Percentiles rank a stretch among this genome's conserved stretches.
Conservation (phyloP, 768 basidiomycete genomes). For the Tricholoma flavovirens region DNA sequence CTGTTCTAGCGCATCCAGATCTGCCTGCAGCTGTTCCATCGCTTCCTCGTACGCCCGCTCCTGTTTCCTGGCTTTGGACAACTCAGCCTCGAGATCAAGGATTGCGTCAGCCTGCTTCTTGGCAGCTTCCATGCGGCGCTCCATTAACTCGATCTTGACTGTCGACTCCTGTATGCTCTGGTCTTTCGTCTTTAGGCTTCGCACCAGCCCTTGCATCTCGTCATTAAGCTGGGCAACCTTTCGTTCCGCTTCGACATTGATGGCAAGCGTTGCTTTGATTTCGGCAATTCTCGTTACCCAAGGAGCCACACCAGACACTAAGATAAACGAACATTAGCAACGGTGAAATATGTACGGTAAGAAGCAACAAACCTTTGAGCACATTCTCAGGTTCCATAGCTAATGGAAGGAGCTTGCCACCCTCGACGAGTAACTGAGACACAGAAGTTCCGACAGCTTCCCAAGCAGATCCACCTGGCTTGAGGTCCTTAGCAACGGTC, state of each 20-base stretch:
- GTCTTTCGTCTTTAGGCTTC: slow-evolving; percentile 83
- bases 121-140: slow-evolving; percentile 83
- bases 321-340: slow-evolving; percentile 1
- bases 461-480: slow-evolving; percentile 68
- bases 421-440: slow-evolving; percentile 63
- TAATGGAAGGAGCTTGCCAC: slow-evolving; percentile 61
- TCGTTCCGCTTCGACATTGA: slow-evolving; percentile 90
- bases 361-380: slow-evolving; percentile 56
- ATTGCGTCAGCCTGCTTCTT: slow-evolving; percentile 89
- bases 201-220: slow-evolving; percentile 82
- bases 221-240: slow-evolving; percentile 82
- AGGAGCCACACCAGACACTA: slow-evolving; percentile 73
- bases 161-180: slow-evolving; percentile 82
- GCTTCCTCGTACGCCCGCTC: slow-evolving; percentile 90
- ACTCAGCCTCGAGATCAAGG: slow-evolving; percentile 71
- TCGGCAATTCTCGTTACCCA: slow-evolving; percentile 82
- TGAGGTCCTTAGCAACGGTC: slow-evolving; percentile 63
- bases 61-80: slow-evolving; percentile 79
- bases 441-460: slow-evolving; percentile 70
- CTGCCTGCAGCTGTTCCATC: slow-evolving; percentile 87
- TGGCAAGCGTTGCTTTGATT: slow-evolving; percentile 74
- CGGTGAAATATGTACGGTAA: not conserved
- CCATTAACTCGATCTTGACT: slow-evolving; percentile 95
- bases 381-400: slow-evolving; percentile 74
- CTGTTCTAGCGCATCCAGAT: slow-evolving; percentile 80